phyloP scores from a whole-genome alignment of 1,284 basidiomycete genomes.

The Cryptococcus wingfieldii region DNA sequence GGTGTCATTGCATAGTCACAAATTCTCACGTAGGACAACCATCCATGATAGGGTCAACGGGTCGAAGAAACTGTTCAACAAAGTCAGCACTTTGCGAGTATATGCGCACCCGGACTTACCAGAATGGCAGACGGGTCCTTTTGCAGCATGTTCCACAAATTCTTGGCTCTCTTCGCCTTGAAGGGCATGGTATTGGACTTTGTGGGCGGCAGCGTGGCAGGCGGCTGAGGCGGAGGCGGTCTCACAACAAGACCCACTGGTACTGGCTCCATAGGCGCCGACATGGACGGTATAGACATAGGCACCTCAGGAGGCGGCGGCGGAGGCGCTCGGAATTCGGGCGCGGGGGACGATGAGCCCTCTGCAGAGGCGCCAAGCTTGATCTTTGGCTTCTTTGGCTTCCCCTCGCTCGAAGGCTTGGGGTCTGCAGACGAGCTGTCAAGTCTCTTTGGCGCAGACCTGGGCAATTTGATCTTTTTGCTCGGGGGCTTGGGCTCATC shows the following conservation, averaged over 20 bases:
- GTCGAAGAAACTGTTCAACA: conserved; percentile 59
- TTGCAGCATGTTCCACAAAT: conserved; percentile 62
- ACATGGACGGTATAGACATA: background rate
- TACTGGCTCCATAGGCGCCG: conserved; percentile 3
- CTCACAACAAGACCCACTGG: background rate
- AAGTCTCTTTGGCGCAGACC: conserved; percentile 1
- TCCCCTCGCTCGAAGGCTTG: background rate
- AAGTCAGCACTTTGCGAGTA: conserved; percentile 1
- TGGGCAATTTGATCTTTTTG: conserved; percentile 33
- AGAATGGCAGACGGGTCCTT: conserved; percentile 69
- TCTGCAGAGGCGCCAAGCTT: background rate
- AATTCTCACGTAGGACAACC: conserved; percentile 76
- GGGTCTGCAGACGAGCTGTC: background rate
- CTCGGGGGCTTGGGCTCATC: conserved; percentile 20
- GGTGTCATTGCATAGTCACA: background rate
- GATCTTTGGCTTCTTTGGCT: conserved; percentile 2
- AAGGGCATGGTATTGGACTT: conserved; percentile 50
- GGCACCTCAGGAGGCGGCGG: background rate
- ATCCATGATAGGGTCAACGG: conserved; percentile 78
- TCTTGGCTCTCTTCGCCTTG: conserved; percentile 74
- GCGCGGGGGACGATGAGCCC: background rate
- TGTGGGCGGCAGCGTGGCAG: conserved; percentile 28
- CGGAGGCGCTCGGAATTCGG: background rate
- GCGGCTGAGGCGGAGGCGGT: conserved; percentile 41
- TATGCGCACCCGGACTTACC: conserved; percentile 13